A percentile compares a stretch with the other conserved stretches of the same genome.
phyloP scores from a whole-genome alignment of 2,329 filamentous ascomycete species.

The Sporothrix luriei region DNA sequence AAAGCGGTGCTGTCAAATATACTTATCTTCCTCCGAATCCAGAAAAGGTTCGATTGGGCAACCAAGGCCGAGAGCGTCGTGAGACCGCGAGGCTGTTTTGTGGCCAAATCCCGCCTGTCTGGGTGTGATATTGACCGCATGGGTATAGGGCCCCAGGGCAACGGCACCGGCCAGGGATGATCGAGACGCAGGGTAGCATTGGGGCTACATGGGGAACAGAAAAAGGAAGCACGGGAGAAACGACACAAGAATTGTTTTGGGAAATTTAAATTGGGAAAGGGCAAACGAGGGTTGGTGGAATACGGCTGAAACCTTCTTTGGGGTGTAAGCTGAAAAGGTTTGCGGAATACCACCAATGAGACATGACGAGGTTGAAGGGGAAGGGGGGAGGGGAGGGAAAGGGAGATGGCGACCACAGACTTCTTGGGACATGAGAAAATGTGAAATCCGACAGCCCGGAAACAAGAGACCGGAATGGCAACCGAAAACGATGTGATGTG shows the following conservation, averaged over 20 bases:
- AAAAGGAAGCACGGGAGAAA: neutral
- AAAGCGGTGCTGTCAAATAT: neutral
- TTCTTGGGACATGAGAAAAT: neutral
- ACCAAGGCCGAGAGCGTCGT: neutral
- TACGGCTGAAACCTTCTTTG: constrained; percentile 9
- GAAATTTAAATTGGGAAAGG: neutral
- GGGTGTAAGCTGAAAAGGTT: neutral
- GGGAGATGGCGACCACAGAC: neutral
- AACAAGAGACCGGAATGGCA: neutral
- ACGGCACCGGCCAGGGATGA: neutral
- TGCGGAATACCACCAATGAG: neutral
- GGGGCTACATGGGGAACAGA: neutral
- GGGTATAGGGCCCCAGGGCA: neutral
- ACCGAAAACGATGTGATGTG: neutral
- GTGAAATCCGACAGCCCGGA: neutral
- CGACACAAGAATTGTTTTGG: neutral
- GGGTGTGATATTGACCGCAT: neutral
- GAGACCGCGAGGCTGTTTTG: constrained; percentile 8
- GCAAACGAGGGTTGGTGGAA: neutral
- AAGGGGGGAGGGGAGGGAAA: neutral
- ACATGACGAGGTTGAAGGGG: neutral
- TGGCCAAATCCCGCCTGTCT: neutral
- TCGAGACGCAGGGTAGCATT: neutral
- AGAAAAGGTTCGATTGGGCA: neutral
- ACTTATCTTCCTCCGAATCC: constrained; percentile 1